Base-by-base conservation (phyloP, 306 rosid genomes). In the Lathyrus sativus region DNA sequence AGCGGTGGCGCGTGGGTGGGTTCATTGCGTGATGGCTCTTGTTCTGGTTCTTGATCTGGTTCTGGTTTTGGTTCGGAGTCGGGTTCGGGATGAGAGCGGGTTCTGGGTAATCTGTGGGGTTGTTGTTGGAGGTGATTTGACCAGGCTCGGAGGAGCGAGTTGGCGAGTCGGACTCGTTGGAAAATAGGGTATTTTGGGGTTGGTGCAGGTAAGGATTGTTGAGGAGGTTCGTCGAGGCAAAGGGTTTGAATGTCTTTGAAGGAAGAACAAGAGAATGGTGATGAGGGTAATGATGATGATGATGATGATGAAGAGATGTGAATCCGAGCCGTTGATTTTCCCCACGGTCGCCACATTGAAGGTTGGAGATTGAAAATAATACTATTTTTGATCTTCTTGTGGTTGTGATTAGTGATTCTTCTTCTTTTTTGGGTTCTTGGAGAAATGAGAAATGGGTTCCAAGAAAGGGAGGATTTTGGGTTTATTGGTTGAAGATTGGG, bases 311-410 rank as follows among this genome's bases (percentile, higher is more conserved):
- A 56, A 67, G 74, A 44, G 76, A 65, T 63, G 73, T 85, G 87
- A 73, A 89, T 79, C 77, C 83, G 84, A 58, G 79, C 76, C 67
- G 95, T 77, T 68, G 96, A 88, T 83, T 86, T 92, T 19, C 84
- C 60, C 96, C 89, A 80, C 82, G 91, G 79, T 83, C 91, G 88
- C 96, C 96, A 93, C 98, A 93, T 93, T 82, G 91, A 73, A 82
- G 80, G 81, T 61, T 39, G 55, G 61, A 70, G 11, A 54, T 8
- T 3, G 41, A n/a, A 53, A 39, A 54, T 24, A 11, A 1, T 7
- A 3, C 18, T 38, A 39, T 9, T 48, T 45, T 2, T 26, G 38
- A 4, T 55, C 2, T 24, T 18, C 28, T 49, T 15, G 22, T 49
- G 19, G 4, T 18, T 18, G 17, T 37, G 22, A 19, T 19, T 19